These are phyloP conservation scores for Escovopsis weberi DNA, from an alignment of 2,329 filamentous ascomycete species.

Conservation along the genomic window DNA sequence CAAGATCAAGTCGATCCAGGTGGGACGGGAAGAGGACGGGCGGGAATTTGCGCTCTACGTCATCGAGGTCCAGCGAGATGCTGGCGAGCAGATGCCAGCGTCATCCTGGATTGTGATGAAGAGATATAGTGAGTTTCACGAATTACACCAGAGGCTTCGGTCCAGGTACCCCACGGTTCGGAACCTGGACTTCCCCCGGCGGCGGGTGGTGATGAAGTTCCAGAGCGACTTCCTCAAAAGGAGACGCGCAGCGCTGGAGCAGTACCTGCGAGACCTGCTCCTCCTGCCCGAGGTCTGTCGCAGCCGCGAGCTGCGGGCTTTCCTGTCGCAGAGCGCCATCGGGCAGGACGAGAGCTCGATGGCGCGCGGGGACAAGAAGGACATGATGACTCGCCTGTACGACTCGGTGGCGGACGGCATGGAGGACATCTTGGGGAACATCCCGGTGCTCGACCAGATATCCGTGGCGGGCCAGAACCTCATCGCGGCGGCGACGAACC, in stretches of 20 bases:
- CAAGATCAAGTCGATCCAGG: conserved; percentile 82
- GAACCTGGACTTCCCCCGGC: conserved; percentile 78
- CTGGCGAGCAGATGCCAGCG: conserved; percentile 92
- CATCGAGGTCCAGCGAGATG: conserved; percentile 78
- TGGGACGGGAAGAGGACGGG: conserved; percentile 81
- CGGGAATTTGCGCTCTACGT: conserved; percentile 90
- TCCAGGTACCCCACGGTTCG: conserved; percentile 76
- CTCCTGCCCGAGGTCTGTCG: conserved; percentile 85
- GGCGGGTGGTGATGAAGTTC: conserved; percentile 89
- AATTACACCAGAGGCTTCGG: conserved; percentile 80
- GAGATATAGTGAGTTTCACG: conserved; percentile 92
- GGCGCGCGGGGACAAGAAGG: conserved; percentile 45
- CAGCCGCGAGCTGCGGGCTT: conserved; percentile 80
- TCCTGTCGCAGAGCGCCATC: conserved; percentile 78
- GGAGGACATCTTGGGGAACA: conserved; percentile 94
- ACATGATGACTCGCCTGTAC: conserved; percentile 89
- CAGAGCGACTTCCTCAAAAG: conserved; percentile 94
- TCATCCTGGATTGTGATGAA: conserved; percentile 87
- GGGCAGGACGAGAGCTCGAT: conserved; percentile 43
- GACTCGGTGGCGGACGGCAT: conserved; percentile 95
- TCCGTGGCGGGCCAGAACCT: conserved; percentile 87
- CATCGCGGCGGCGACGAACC: conserved; percentile 58
- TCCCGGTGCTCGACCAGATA: conserved; percentile 87
- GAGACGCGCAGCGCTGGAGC: conserved; percentile 67
- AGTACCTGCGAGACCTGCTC: conserved; percentile 69